Conservation (phyloP, 2,329 filamentous ascomycete species). For the Fusarium palustre region DNA sequence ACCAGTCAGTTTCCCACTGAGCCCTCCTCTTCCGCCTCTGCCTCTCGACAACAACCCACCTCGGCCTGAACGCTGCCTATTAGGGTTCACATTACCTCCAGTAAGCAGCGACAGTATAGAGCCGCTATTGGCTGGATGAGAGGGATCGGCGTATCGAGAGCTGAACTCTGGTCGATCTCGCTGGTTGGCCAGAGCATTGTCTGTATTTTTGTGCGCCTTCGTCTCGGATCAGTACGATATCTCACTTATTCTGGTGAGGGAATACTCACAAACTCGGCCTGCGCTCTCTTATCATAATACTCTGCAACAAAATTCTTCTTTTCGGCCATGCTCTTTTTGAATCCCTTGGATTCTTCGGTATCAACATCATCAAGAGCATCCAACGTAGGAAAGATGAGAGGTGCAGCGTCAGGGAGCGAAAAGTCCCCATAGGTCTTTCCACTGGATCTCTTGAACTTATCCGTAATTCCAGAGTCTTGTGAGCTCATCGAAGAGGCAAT, state of each 20-base stretch:
- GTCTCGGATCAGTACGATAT: background rate
- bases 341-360: slow-evolving; percentile 9
- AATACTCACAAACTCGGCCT: slow-evolving; percentile 19
- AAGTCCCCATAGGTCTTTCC: slow-evolving; percentile 46
- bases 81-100: slow-evolving; percentile 14
- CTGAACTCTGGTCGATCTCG: slow-evolving; percentile 9
- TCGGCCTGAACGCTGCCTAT: background rate
- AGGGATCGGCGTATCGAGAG: slow-evolving; percentile 17
- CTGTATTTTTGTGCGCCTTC: slow-evolving; percentile 5
- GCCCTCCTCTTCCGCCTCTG: background rate
- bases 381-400: slow-evolving; percentile 48
- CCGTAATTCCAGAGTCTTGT: background rate
- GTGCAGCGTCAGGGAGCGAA: slow-evolving; percentile 59
- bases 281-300: slow-evolving; percentile 14
- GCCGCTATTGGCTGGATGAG: slow-evolving; percentile 11
- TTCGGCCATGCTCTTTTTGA: slow-evolving; percentile 2
- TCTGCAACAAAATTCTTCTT: slow-evolving; percentile 12
- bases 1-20: background rate
- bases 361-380: slow-evolving; percentile 15
- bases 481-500: slow-evolving; percentile 1
- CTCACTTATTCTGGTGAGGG: fast-evolving
- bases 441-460: slow-evolving; percentile 19
- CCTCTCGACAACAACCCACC: background rate
- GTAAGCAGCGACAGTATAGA: slow-evolving; percentile 14
- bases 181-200: slow-evolving; percentile 14